Conservation (phyloP, 352 stramenopile genomes). For the Globisporangium viniferum region DNA sequence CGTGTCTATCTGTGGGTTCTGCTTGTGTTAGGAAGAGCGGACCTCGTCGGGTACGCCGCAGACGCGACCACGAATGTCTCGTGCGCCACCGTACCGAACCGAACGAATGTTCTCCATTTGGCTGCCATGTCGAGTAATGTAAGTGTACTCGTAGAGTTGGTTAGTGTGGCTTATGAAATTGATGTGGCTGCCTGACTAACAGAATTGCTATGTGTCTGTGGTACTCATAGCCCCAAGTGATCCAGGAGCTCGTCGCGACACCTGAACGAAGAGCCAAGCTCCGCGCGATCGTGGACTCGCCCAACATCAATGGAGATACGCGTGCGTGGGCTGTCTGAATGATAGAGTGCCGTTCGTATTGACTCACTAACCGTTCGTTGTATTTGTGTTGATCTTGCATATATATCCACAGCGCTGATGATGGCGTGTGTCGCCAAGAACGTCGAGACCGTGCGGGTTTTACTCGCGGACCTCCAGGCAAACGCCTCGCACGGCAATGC, state of each 20-base stretch:
- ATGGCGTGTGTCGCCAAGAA: conserved; percentile 85
- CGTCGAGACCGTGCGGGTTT: conserved; percentile 35
- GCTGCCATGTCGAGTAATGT: conserved; percentile 75
- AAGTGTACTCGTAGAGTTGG: too few species aligned
- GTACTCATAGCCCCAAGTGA: conserved; percentile 44
- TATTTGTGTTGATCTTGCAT: not conserved
- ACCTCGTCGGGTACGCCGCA: conserved; percentile 52
- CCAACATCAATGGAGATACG: conserved; percentile 76
- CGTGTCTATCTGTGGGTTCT: not conserved
- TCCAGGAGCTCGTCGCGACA: conserved; percentile 49
- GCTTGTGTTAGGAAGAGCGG: conserved; percentile 43
- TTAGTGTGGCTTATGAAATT: not conserved
- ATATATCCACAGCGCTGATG: conserved; percentile 59
- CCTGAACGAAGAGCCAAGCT: conserved; percentile 50
- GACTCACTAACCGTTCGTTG: not conserved
- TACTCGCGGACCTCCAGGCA: conserved; percentile 45
- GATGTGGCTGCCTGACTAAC: not conserved
- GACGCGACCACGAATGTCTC: conserved; percentile 58
- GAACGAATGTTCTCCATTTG: conserved; percentile 75
- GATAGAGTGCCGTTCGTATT: not conserved
- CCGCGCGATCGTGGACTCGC: conserved; percentile 39
- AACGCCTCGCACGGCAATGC: conserved; percentile 39
- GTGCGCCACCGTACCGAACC: conserved; percentile 56
- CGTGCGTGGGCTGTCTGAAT: conserved; percentile 27
- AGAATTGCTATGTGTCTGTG: not conserved